Evolutionary conservation across 108 stramenopile species (phyloP), one percentile per base, ranked within the genome.

Genomic region (Cyclostephanos invisitatus): DNA sequence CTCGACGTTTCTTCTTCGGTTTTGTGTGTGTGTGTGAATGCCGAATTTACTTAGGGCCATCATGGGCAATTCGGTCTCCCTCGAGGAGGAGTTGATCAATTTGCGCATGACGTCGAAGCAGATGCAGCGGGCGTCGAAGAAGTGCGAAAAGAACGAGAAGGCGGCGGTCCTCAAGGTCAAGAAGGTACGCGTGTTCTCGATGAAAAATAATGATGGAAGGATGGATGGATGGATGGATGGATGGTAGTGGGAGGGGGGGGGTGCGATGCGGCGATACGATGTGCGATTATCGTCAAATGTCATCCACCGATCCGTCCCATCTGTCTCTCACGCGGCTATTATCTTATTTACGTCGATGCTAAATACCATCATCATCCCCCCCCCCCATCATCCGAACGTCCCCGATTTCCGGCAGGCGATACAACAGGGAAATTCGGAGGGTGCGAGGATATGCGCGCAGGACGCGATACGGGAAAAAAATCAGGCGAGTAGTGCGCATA

Each of bases 381-480:
- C 28, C 20, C 29, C 35, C 57, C 29, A 18, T 73, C 21, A 20
- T 24, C n/a, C 40, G 29, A 4, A 32, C 32, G 4, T 32, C 32
- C 32, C 32, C 3, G 32, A n/a, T n/a, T 32, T 32, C 32, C 3
- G 32, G 32, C 32, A 91, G 89, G 91, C 94, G 40, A 92, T 95
- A 64, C 74, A 89, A 75, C 88, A 92, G 68, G 95, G 96, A 25
- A 96, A 98, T 66, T 81, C 84, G 36, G 98, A 98, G 68, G 96
- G 96, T 7, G 98, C 98, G 28, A 90, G 92, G 21, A 97, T 98
- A 69, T 98, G 97, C 72, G 98, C 93, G 10, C 95, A 97, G 81
- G 98, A 98, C 80, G 98, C 97, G 44, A 99, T 98, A 73, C 95
- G 98, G 57, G 98, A 98, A 77, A 98, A 98, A 75, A 98, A 97